A percentile compares a stretch with the other conserved stretches of the same genome.
These are phyloP conservation scores for Trichoderma citrinoviride DNA, from an alignment of 2,329 filamentous ascomycete species.

Conservation along the genomic window DNA sequence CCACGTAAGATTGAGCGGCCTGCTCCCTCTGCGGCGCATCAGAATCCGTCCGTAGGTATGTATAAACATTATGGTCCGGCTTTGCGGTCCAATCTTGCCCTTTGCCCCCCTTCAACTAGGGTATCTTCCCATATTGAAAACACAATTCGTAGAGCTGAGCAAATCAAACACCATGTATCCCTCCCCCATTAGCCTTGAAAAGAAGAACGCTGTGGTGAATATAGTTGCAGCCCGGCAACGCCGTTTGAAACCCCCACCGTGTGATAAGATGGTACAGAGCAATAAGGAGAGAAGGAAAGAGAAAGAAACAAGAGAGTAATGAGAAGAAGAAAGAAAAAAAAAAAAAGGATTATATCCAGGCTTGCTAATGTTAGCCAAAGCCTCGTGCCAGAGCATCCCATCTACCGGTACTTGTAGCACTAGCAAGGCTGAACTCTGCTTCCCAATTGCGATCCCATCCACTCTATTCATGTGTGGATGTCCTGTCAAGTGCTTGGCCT, in stretches of 20 bases:
- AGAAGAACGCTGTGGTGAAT: slow-evolving; percentile 12
- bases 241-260: slow-evolving; percentile 6
- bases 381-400: not conserved
- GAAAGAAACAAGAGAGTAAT: not conserved
- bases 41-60: not conserved
- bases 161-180: not conserved
- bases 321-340: not conserved
- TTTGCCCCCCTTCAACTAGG: slow-evolving; percentile 19
- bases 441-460: slow-evolving; percentile 12
- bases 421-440: not conserved
- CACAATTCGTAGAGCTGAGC: slow-evolving; percentile 12
- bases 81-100: not conserved
- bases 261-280: slow-evolving; percentile 1
- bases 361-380: not conserved
- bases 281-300: not conserved
- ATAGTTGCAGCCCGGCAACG: slow-evolving; percentile 18
- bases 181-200: not conserved
- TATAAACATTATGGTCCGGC: not conserved
- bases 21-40: not conserved
- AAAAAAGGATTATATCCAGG: not conserved
- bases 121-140: slow-evolving; percentile 21
- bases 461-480: slow-evolving; percentile 14
- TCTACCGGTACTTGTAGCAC: not conserved
- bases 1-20: not conserved
- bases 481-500: slow-evolving; percentile 4